These are phyloP conservation scores for Penicillium aurantiogriseum DNA, from an alignment of 2,329 filamentous ascomycete genomes.

Conservation along the genomic window DNA sequence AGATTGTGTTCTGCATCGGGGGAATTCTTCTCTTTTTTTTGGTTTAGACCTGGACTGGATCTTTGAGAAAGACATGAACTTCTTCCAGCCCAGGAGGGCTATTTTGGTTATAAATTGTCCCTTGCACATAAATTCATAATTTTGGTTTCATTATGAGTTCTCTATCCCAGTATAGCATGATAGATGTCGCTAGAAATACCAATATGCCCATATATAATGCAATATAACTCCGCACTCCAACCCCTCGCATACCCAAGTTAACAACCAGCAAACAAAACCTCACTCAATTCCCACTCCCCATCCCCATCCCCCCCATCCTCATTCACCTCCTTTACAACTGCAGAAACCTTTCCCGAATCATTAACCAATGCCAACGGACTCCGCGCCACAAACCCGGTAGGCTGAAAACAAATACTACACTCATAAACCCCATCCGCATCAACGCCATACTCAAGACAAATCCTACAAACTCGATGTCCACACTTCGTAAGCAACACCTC, in stretches of 20 bases:
- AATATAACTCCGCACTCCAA: not conserved
- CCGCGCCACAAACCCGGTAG: conserved; percentile 12
- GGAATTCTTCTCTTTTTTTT: not conserved
- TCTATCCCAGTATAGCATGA: not conserved
- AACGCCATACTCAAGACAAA: conserved; percentile 19
- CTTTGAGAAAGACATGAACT: not conserved
- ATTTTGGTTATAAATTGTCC: not conserved
- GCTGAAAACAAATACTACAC: conserved; percentile 24
- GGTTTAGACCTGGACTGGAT: not conserved
- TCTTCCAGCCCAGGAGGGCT: not conserved
- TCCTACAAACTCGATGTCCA: conserved; percentile 23
- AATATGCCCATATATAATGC: not conserved
- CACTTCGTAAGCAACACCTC: conserved; percentile 23
- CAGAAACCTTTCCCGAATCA: no score
- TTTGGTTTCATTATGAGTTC: not conserved
- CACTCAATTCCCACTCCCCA: not conserved
- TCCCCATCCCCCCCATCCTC: not conserved
- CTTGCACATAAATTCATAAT: conserved; percentile 5
- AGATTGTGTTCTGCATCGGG: conserved; percentile 1
- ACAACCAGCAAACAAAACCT: not conserved
- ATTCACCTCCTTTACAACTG: no score
- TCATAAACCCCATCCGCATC: conserved; percentile 17
- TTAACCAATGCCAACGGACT: conserved; percentile 3
- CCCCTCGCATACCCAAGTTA: not conserved
- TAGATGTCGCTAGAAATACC: not conserved